Conservation (phyloP, 164 flowering plant genomes). For the Paratinospora sagittata region DNA sequence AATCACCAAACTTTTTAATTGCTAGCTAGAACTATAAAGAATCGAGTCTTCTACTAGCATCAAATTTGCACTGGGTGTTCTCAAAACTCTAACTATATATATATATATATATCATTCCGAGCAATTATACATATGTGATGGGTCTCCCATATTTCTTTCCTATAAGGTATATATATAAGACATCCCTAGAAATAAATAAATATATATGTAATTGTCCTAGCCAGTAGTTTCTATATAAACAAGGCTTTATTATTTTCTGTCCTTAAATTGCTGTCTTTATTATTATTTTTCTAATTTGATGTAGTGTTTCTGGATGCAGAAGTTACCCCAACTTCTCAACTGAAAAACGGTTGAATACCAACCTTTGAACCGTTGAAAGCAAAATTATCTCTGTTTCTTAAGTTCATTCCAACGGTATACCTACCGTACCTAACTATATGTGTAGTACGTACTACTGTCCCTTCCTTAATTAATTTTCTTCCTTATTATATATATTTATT, state of each 20-base stretch:
- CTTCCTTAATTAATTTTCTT: not conserved
- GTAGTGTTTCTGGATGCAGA: conserved; percentile 22
- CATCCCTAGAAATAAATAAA: not conserved
- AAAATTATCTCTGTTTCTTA: conserved; percentile 19
- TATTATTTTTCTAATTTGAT: not conserved
- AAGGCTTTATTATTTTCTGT: not conserved
- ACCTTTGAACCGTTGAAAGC: conserved; percentile 20
- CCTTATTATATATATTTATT: no score
- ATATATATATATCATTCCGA: no score
- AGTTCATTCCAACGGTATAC: conserved; percentile 18
- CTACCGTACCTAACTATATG: conserved; percentile 23
- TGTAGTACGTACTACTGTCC: not conserved
- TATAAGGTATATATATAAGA: not conserved
- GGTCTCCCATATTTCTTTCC: not conserved
- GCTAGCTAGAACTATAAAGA: not conserved
- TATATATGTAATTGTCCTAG: not conserved
- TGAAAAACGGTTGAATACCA: conserved; percentile 25
- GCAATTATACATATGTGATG: no score
- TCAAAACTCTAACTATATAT: not conserved
- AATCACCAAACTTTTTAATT: not conserved
- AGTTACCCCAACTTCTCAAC: conserved; percentile 31
- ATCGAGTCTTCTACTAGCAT: no score
- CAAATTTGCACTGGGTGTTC: not conserved
- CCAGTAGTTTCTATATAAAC: no score
- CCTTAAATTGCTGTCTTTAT: not conserved